phyloP scores from a whole-genome alignment of 2,329 filamentous ascomycete species.

The Polychaeton citri region DNA sequence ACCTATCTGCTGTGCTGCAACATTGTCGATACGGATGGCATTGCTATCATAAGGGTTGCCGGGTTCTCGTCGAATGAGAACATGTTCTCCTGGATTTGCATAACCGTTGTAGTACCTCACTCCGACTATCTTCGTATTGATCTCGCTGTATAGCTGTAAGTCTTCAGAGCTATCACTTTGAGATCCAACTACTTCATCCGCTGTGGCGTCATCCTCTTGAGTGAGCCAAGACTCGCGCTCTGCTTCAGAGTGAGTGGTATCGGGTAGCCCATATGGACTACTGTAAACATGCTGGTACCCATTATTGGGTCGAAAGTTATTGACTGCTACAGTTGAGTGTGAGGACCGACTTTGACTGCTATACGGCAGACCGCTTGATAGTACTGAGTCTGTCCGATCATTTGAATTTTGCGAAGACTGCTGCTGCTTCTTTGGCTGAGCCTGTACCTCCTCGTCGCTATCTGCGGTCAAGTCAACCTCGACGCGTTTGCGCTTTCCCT shows the following conservation, averaged over 20 bases:
- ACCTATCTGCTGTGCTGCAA: slow-evolving; percentile 61
- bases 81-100: slow-evolving; percentile 49
- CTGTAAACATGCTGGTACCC: not conserved
- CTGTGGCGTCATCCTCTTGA: slow-evolving; percentile 10
- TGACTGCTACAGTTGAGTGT: not conserved
- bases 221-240: slow-evolving; percentile 15
- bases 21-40: slow-evolving; percentile 68
- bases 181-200: slow-evolving; percentile 17
- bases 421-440: slow-evolving; percentile 1
- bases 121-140: slow-evolving; percentile 47
- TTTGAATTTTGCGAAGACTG: slow-evolving; percentile 1
- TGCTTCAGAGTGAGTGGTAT: slow-evolving; percentile 4
- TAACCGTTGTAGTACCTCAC: slow-evolving; percentile 49
- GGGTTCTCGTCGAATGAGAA: slow-evolving; percentile 52
- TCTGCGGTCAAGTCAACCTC: slow-evolving; percentile 10
- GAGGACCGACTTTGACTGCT: not conserved
- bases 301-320: not conserved
- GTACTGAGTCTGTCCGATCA: not conserved
- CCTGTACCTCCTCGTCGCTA: slow-evolving; percentile 6
- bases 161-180: slow-evolving; percentile 14
- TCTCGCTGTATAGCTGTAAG: slow-evolving; percentile 19
- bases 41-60: slow-evolving; percentile 53
- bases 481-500: slow-evolving; percentile 10
- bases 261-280: not conserved
- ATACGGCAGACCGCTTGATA: not conserved